Conservation (phyloP, 371 early-diverging fungal species). For the Mucor mucedo region DNA sequence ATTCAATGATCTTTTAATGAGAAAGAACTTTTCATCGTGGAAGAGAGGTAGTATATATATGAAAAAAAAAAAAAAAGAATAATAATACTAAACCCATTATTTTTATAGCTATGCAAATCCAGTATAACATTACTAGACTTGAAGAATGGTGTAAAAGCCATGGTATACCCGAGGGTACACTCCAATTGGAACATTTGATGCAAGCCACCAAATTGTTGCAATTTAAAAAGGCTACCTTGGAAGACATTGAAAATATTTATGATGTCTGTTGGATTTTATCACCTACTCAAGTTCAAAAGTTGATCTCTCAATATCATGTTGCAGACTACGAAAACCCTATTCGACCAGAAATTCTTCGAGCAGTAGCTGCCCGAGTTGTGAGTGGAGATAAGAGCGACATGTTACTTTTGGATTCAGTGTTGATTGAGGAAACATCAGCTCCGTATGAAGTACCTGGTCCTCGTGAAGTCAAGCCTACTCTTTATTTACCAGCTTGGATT, state of each 20-base stretch:
- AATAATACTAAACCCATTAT: constrained; percentile 43
- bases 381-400: constrained; percentile 82
- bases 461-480: constrained; percentile 48
- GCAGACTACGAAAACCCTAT: constrained; percentile 85
- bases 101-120: constrained; percentile 86
- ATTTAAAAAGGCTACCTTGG: constrained; percentile 88
- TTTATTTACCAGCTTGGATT: constrained; percentile 58
- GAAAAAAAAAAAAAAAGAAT: constrained; percentile 51
- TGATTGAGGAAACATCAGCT: constrained; percentile 64
- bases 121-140: constrained; percentile 93
- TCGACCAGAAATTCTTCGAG: constrained; percentile 84
- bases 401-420: constrained; percentile 80
- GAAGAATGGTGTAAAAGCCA: constrained; percentile 98
- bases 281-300: constrained; percentile 93
- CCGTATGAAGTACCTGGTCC: constrained; percentile 57
- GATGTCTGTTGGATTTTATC: constrained; percentile 95
- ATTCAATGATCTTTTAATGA: constrained; percentile 95
- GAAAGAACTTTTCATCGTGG: constrained; percentile 87
- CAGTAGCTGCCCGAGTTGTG: constrained; percentile 80
- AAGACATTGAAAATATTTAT: constrained; percentile 93
- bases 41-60: constrained; percentile 65
- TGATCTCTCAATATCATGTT: constrained; percentile 81
- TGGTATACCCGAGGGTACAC: constrained; percentile 84
- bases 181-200: constrained; percentile 90
- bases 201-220: constrained; percentile 95